phyloP scores from a whole-genome alignment of 2,329 filamentous ascomycete species.

The Botrytis galanthina region DNA sequence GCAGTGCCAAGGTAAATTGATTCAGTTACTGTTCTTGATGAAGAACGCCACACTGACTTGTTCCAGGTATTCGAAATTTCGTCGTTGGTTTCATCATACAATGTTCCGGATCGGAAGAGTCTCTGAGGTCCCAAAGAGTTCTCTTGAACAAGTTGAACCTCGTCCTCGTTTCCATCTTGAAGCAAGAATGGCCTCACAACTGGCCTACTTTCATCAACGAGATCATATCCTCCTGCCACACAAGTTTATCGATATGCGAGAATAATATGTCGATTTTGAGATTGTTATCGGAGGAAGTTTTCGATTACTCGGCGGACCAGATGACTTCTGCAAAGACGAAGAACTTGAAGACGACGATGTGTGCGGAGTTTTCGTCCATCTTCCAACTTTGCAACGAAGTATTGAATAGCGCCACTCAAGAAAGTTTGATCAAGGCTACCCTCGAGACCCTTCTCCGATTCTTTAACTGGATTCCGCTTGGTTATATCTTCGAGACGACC shows the following conservation, averaged over 20 bases:
- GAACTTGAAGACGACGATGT: conserved; percentile 98
- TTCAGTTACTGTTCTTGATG: background rate
- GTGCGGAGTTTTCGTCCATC: conserved; percentile 95
- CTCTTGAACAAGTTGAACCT: conserved; percentile 98
- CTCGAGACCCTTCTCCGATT: conserved; percentile 93
- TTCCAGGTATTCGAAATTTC: conserved; percentile 91
- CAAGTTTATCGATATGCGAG: conserved; percentile 94
- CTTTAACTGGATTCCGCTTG: conserved; percentile 97
- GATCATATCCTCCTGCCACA: conserved; percentile 94
- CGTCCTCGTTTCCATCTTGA: conserved; percentile 93
- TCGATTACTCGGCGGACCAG: conserved; percentile 97
- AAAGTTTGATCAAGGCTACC: conserved; percentile 91
- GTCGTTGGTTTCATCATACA: conserved; percentile 98
- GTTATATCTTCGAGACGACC: conserved; percentile 97
- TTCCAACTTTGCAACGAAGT: conserved; percentile 98
- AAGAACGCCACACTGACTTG: conserved; percentile 28
- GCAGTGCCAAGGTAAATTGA: conserved; percentile 75
- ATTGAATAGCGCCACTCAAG: conserved; percentile 81
- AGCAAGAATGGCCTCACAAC: conserved; percentile 99
- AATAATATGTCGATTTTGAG: conserved; percentile 99
- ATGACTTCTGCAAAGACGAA: conserved; percentile 99
- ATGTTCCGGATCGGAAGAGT: conserved; percentile 85
- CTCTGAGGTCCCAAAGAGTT: conserved; percentile 77
- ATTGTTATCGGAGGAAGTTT: conserved; percentile 94
- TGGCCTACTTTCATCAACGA: conserved; percentile 99